Evolutionary conservation across 176 grass and related monocot genomes (phyloP), one percentile per base, ranked within the genome.

Genomic region (Triticum turgidum): DNA sequence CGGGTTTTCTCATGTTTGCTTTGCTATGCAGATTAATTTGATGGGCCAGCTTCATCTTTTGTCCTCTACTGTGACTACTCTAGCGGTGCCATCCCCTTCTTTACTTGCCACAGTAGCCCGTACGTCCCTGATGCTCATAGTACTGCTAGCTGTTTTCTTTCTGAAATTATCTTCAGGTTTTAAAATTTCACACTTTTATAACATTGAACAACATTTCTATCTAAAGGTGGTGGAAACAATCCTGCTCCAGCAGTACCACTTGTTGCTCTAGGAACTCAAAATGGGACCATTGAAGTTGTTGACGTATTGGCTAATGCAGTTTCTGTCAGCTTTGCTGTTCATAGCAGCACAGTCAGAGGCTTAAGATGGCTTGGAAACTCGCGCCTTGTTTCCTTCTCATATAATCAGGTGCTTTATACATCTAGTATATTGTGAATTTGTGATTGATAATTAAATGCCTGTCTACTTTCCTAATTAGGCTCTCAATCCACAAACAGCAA

Each of bases 341-440:
- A 98, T 84, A 87, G 69, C 87, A 94, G 76, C 64, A 86, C 86
- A 68, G 91, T 98, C 61, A 94, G 82, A 76, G 96, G 96, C 59
- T 87, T 98, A 73, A 94, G 90, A 91, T 98, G 96, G 96, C 96
- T 98, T 86, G 96, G 96, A 80, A 98, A 98, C 85, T 96, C 96
- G 42, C 92, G 93, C 39, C 88, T 98, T 82, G 96, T 96, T 92
- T 98, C 96, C 58, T 98, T 98, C 88, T 96, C 96, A 80, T 96
- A 96, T 73, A 88, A 66, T 88, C 93, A 98, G 88, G 96, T 98
- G 77, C 54, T 79, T 35, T 76, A 32, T 65, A 58, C 27, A 35
- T 88, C 71, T 61, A 81, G 25, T 69, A 33, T 89, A 45, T 86
- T 83, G 35, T 38, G n/a, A 83, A 61, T 84, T 84, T 61, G 6